Conservation (phyloP, 305 asterid species). For the Fraxinus nigra region DNA sequence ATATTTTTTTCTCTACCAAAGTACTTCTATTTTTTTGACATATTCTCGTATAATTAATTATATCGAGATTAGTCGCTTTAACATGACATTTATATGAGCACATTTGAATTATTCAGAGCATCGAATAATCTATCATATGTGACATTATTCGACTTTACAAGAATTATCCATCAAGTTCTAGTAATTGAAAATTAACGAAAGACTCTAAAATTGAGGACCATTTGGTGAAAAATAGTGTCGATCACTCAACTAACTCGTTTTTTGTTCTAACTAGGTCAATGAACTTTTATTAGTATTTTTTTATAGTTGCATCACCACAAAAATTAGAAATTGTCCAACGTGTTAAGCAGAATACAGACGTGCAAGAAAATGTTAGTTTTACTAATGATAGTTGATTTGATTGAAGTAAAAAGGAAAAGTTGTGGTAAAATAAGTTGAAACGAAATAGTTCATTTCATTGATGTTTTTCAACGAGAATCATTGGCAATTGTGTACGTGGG, state of each 20-base stretch:
- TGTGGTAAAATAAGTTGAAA: background rate
- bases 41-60: background rate
- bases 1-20: background rate
- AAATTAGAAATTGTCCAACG: background rate
- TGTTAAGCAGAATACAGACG: background rate
- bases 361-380: background rate
- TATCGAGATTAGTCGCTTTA: background rate
- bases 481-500: background rate
- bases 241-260: background rate
- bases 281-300: background rate
- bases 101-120: background rate
- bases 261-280: background rate
- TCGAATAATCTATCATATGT: background rate
- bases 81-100: background rate
- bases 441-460: background rate
- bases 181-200: background rate
- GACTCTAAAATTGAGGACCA: background rate
- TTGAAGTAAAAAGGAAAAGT: background rate
- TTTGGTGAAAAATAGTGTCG: background rate
- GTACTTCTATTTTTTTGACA: background rate
- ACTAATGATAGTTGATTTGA: background rate
- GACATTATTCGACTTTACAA: background rate
- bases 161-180: background rate
- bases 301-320: background rate
- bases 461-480: background rate